A percentile compares a stretch with the other conserved stretches of the same genome.
Conservation (phyloP, 225 moss, liverwort and hornwort genomes). For the Sphagnum contortum region DNA sequence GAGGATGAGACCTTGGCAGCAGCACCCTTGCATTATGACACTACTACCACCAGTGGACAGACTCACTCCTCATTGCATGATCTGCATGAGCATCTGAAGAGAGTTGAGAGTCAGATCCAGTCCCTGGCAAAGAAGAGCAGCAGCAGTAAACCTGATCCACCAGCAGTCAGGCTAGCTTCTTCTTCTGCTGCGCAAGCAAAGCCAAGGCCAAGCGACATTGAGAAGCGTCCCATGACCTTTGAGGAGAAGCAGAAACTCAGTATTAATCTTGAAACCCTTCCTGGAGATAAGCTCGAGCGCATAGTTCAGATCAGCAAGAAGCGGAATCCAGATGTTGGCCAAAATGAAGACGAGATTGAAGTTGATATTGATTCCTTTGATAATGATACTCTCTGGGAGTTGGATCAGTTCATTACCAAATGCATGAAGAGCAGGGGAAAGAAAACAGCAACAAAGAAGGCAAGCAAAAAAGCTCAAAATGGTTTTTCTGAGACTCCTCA, state of each 20-base stretch:
- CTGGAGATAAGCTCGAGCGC: conserved; percentile 61
- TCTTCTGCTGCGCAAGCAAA: conserved; percentile 44
- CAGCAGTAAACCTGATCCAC: too few species aligned
- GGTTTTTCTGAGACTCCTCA: conserved; percentile 16
- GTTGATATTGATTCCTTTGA: conserved; percentile 70
- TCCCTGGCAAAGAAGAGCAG: conserved; percentile 25
- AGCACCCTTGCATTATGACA: conserved; percentile 10
- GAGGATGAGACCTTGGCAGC: conserved; percentile 36
- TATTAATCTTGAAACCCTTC: conserved; percentile 53
- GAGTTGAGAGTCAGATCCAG: conserved; percentile 42
- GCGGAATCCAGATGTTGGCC: conserved; percentile 15
- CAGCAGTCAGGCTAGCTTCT: conserved; percentile 10
- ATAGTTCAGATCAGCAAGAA: conserved; percentile 86
- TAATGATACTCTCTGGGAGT: conserved; percentile 75
- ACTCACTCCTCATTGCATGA: conserved; percentile 20
- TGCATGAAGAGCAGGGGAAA: conserved; percentile 77
- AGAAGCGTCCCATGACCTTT: conserved; percentile 63
- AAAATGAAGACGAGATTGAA: conserved; percentile 55
- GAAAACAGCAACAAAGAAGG: conserved; percentile 12
- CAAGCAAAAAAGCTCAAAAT: conserved; percentile 19
- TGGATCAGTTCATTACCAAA: conserved; percentile 66
- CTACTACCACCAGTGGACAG: not conserved
- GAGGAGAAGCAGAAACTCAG: conserved; percentile 70
- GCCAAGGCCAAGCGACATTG: conserved; percentile 43
- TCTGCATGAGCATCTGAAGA: conserved; percentile 9